These are phyloP conservation scores for Sporothrix luriei DNA, from an alignment of 2,329 filamentous ascomycete genomes.

Conservation along the genomic window DNA sequence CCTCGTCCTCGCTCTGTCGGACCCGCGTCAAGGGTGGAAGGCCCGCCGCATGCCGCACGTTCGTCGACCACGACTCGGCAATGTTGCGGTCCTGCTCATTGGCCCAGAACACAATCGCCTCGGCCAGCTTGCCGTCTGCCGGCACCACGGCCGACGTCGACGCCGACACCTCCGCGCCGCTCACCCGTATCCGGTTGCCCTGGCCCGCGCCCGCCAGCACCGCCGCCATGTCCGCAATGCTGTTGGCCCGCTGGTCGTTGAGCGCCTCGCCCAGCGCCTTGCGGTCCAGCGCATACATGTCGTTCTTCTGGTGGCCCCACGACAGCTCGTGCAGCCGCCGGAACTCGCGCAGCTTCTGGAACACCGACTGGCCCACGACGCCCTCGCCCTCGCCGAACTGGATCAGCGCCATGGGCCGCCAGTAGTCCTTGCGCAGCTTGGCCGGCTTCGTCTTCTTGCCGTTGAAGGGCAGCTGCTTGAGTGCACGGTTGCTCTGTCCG, in stretches of 20 bases:
- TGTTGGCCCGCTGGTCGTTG: slow-evolving; percentile 63
- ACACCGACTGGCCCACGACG: slow-evolving; percentile 60
- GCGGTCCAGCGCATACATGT: slow-evolving; percentile 48
- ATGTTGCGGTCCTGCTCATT: slow-evolving; percentile 52
- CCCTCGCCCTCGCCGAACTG: slow-evolving; percentile 58
- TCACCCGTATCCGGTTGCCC: slow-evolving; percentile 51
- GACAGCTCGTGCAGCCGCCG: slow-evolving; percentile 63
- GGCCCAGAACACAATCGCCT: slow-evolving; percentile 56
- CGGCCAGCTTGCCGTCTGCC: slow-evolving; percentile 34
- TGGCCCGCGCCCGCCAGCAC: slow-evolving; percentile 56
- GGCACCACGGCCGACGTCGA: neutral
- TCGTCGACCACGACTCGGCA: slow-evolving; percentile 54
- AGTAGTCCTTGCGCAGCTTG: slow-evolving; percentile 68
- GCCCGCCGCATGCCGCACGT: slow-evolving; percentile 55
- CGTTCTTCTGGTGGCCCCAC: slow-evolving; percentile 53
- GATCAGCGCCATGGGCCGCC: slow-evolving; percentile 63
- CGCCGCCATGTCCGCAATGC: slow-evolving; percentile 65
- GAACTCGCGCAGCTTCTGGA: slow-evolving; percentile 66
- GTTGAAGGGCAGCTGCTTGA: slow-evolving; percentile 58
- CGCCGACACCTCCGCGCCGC: slow-evolving; percentile 1
- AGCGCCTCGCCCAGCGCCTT: slow-evolving; percentile 55
- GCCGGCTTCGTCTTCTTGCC: slow-evolving; percentile 67
- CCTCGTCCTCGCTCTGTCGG: slow-evolving; percentile 23
- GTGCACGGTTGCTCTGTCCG: slow-evolving; percentile 39
- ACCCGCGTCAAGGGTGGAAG: slow-evolving; percentile 40